Conservation (phyloP, 2,329 filamentous ascomycete genomes). For the Penicillium digitatum region DNA sequence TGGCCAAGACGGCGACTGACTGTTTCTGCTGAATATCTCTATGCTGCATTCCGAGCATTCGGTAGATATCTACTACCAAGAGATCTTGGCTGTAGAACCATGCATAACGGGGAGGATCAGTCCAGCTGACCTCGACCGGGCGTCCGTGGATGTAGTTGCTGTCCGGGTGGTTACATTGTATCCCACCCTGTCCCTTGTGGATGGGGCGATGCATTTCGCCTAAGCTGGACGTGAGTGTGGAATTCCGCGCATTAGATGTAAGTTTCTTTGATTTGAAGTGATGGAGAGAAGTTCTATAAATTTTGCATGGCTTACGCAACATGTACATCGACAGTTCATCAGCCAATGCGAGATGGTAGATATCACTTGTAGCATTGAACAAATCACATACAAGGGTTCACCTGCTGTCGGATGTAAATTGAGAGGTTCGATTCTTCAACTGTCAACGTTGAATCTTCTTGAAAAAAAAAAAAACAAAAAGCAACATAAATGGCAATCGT, state of each 20-base stretch:
- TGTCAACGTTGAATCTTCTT: no score
- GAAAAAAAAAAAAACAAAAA: no score
- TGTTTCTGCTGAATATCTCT: background rate
- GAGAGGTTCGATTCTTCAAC: background rate
- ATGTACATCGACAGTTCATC: background rate
- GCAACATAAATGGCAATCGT: no score
- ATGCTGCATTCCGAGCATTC: background rate
- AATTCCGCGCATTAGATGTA: background rate
- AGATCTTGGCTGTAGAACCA: constrained; percentile 8
- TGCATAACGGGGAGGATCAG: background rate
- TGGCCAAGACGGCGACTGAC: background rate
- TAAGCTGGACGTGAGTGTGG: no score
- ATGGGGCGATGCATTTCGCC: no score
- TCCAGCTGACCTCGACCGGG: background rate
- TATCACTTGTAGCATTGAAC: no score
- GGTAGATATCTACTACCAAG: constrained; percentile 2
- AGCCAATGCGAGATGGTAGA: background rate
- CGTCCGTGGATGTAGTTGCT: background rate
- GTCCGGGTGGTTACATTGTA: background rate
- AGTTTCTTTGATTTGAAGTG: no score
- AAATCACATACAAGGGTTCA: no score
- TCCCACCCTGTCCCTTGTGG: background rate
- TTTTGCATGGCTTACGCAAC: background rate
- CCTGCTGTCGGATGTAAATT: no score
- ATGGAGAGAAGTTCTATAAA: background rate